A percentile compares a stretch with the other conserved stretches of the same genome.
These are phyloP conservation scores for Cucumis melo DNA, from an alignment of 306 rosid species.

Conservation along the genomic window DNA sequence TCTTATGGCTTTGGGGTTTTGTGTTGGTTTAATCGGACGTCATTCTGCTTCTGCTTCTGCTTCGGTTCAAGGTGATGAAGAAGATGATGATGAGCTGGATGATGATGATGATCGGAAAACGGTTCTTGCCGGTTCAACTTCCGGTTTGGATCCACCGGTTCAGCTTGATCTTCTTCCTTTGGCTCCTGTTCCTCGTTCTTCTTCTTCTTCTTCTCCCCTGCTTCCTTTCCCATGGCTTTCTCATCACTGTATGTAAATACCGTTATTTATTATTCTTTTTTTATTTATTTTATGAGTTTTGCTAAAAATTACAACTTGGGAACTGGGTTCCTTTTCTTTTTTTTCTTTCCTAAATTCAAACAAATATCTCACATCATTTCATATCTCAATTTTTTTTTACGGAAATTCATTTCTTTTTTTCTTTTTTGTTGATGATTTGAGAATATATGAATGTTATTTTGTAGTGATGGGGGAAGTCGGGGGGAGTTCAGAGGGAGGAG, in stretches of 20 bases:
- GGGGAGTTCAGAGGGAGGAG: slow-evolving; percentile 27
- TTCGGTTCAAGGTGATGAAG: background rate
- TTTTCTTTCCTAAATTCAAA: background rate
- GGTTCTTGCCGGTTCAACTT: slow-evolving; percentile 28
- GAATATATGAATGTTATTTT: no score
- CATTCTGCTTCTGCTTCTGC: background rate
- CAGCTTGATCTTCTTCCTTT: slow-evolving; percentile 79
- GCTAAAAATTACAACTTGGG: background rate
- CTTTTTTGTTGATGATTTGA: no score
- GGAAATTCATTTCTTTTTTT: no score
- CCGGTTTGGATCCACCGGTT: slow-evolving; percentile 62
- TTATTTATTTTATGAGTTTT: background rate
- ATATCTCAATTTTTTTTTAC: no score
- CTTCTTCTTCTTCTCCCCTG: slow-evolving; percentile 7
- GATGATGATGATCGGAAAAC: slow-evolving; percentile 2
- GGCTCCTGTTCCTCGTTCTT: slow-evolving; percentile 45
- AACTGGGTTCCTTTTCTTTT: background rate
- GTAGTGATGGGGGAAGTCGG: slow-evolving; percentile 33
- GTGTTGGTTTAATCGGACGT: slow-evolving; percentile 19
- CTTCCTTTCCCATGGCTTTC: slow-evolving; percentile 60
- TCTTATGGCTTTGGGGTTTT: slow-evolving; percentile 23
- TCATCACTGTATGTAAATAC: slow-evolving; percentile 48
- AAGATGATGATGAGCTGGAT: background rate
- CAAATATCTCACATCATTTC: no score
- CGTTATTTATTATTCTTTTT: background rate